Conservation (phyloP, 768 basidiomycete genomes). For the Suillus clintonianus region DNA sequence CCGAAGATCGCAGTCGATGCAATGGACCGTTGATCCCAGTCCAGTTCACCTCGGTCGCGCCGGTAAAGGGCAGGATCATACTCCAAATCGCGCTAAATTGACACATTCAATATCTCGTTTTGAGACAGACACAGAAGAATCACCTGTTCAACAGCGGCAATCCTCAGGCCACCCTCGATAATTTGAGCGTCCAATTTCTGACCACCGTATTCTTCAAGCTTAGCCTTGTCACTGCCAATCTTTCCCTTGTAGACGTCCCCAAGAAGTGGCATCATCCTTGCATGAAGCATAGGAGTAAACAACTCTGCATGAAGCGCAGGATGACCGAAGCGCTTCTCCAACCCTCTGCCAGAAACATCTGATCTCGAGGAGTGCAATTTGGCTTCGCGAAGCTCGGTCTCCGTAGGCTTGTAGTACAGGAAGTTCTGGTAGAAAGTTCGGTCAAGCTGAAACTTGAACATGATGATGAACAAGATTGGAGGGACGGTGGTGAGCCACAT, state of each 20-base stretch:
- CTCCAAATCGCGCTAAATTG: slow-evolving; percentile 62
- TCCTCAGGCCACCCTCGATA: slow-evolving; percentile 76
- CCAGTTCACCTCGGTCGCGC: slow-evolving; percentile 81
- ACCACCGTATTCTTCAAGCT: slow-evolving; percentile 76
- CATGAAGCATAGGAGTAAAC: slow-evolving; percentile 87
- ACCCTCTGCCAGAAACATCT: slow-evolving; percentile 70
- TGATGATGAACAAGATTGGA: slow-evolving; percentile 74
- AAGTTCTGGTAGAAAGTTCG: slow-evolving; percentile 68
- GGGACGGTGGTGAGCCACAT: slow-evolving; percentile 86
- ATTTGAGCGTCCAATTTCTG: slow-evolving; percentile 74
- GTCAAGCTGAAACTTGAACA: slow-evolving; percentile 85
- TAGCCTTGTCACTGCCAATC: slow-evolving; percentile 61
- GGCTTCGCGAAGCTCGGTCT: slow-evolving; percentile 70
- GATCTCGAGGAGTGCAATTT: slow-evolving; percentile 78
- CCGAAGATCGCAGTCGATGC: slow-evolving; percentile 56
- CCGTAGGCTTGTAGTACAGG: slow-evolving; percentile 82
- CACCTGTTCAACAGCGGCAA: slow-evolving; percentile 80
- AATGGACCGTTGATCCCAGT: slow-evolving; percentile 85
- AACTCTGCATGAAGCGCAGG: slow-evolving; percentile 86
- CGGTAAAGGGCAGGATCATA: slow-evolving; percentile 80
- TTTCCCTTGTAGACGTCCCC: slow-evolving; percentile 77
- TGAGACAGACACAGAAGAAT: slow-evolving; percentile 8
- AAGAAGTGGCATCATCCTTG: slow-evolving; percentile 80
- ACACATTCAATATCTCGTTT: slow-evolving; percentile 1
- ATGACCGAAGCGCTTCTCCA: slow-evolving; percentile 93